phyloP scores from a whole-genome alignment of 805 yeast species.

The Lachancea lanzarotensis region DNA sequence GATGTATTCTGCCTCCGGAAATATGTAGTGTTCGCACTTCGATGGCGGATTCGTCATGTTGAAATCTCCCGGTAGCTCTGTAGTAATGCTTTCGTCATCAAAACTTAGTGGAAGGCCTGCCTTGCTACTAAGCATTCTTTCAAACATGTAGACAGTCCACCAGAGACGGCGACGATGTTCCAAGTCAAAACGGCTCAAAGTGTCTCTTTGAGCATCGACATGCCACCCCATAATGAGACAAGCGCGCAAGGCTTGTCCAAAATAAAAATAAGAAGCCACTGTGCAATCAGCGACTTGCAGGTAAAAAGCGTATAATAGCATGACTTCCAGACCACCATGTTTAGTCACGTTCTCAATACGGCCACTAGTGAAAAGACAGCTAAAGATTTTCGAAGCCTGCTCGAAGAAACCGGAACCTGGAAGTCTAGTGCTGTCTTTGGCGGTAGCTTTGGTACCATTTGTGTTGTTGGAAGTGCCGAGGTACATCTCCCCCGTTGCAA shows the following conservation, averaged over 20 bases:
- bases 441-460: conserved; percentile 39
- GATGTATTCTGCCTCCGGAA: conserved; percentile 73
- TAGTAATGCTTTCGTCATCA: conserved; percentile 75
- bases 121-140: conserved; percentile 75
- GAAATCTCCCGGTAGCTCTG: conserved; percentile 68
- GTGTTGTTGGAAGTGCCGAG: conserved; percentile 62
- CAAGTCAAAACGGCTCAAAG: conserved; percentile 57
- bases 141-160: conserved; percentile 83
- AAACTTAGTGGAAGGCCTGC: conserved; percentile 76
- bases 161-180: conserved; percentile 80
- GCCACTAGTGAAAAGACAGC: conserved; percentile 73
- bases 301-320: conserved; percentile 68
- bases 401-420: conserved; percentile 78
- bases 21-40: conserved; percentile 58
- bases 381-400: conserved; percentile 72
- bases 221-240: conserved; percentile 72
- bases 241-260: conserved; percentile 68
- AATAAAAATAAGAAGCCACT: conserved; percentile 72
- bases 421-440: conserved; percentile 38
- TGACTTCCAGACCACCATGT: conserved; percentile 65
- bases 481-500: conserved; percentile 80
- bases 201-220: conserved; percentile 72
- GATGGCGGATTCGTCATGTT: conserved; percentile 57
- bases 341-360: conserved; percentile 70
- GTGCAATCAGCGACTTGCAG: conserved; percentile 82